Conservation (phyloP, 192 early-diverging fungal species). For the Gryganskiella cystojenkinii region DNA sequence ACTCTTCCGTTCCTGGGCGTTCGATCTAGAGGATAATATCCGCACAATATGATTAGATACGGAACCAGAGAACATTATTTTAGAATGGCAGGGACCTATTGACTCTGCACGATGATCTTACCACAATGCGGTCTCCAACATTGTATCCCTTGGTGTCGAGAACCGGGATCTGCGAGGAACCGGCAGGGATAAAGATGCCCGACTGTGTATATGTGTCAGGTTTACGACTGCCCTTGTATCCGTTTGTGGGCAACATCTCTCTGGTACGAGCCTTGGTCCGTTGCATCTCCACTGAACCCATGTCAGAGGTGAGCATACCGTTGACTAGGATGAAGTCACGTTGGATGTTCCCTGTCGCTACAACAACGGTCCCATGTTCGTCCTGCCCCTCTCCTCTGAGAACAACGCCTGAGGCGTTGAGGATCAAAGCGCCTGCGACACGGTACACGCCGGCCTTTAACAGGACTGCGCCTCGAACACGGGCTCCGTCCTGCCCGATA, state of each 20-base stretch:
- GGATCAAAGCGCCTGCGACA: conserved; percentile 36
- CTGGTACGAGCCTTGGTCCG: conserved; percentile 29
- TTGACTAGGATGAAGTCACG: conserved; percentile 48
- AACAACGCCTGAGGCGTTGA: conserved; percentile 35
- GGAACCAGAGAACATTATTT: not conserved
- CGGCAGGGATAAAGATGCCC: conserved; percentile 22
- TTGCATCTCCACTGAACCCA: conserved; percentile 34
- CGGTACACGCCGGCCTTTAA: conserved; percentile 40
- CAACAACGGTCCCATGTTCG: conserved; percentile 23
- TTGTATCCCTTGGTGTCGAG: conserved; percentile 29
- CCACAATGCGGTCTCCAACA: conserved; percentile 46
- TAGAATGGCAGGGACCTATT: not conserved
- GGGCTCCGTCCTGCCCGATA: conserved; percentile 29
- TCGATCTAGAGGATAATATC: conserved; percentile 17
- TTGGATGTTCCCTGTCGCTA: conserved; percentile 46
- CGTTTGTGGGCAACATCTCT: conserved; percentile 47
- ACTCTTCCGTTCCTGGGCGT: conserved; percentile 40
- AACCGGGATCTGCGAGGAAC: conserved; percentile 35
- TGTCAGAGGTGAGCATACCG: conserved; percentile 37
- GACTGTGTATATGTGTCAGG: conserved; percentile 30
- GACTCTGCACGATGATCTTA: not conserved
- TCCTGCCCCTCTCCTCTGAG: conserved; percentile 48
- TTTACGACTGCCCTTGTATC: conserved; percentile 36
- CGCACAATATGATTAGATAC: not conserved
- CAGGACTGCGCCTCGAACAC: conserved; percentile 35